Base-by-base conservation (phyloP, 495 filamentous ascomycete species). In the Evansstolkia leycettana region DNA sequence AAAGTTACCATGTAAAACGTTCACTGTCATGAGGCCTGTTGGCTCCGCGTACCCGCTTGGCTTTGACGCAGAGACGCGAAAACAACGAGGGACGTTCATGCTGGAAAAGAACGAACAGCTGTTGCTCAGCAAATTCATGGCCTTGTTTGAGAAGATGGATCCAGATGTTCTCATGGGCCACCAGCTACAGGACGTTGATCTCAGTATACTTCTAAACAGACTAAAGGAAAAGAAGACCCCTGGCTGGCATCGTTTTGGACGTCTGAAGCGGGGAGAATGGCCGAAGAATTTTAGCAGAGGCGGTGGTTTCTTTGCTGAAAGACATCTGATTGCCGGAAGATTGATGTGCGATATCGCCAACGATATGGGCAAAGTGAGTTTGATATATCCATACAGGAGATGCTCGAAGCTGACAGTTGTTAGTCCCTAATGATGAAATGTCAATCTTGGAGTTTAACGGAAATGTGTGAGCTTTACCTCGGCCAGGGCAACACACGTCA, bases 131-230 rank as follows among this genome's bases (percentile, higher is more conserved):
- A 82, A 82, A 50, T 92, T 96, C 54, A 58, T 96, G 24, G 89
- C 88, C 10, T 74, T 94, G 43, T 67, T 96, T 17, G 82, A 94
- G 45, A 69, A 76, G 19, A 74, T 80, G 43, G 90, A 98, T 52
- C 90, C 90, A 6, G 90, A 98, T 65, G 86, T 94, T 17, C 65
- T 96, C 16, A 72, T 96, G 51, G 90, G 90, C n/a, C 90, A 96
- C 50, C 81, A 92, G 51, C 69, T 96, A 16, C 92, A 98, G 57
- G 92, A 90, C 47, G 87, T 98, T 2, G 90, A 98, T 46, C 93
- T 90, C 45, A 87, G 86, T 45, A 78, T 95, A 36, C 62, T 98
- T 18, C 63, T 98, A 5, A 90, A 74, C 54, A 77, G 90, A 13
- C 69, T 98, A 52, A 77, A 82, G 39, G 87, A 94, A 46, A 84